Conservation (phyloP, 2,329 filamentous ascomycete genomes). For the Thielaviopsis cerberus region DNA sequence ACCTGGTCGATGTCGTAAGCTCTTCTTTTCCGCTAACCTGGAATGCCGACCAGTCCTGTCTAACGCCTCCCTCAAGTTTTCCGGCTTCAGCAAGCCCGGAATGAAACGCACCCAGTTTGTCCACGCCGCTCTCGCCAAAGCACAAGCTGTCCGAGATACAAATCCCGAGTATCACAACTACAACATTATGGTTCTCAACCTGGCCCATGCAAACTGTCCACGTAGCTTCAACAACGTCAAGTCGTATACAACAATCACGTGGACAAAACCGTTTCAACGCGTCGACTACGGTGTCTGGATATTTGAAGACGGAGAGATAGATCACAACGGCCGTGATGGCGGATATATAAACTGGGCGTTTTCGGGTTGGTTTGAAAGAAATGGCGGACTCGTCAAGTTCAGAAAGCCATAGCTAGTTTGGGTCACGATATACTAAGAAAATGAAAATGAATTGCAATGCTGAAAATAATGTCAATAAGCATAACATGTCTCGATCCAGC, state of each 20-base stretch:
- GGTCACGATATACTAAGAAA: too few species aligned
- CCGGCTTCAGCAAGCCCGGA: neutral
- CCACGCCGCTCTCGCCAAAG: neutral
- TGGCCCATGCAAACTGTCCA: neutral
- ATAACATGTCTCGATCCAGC: neutral
- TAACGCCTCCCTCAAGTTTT: neutral
- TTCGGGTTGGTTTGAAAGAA: neutral
- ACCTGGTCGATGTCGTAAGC: slow-evolving; percentile 1
- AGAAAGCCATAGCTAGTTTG: too few species aligned
- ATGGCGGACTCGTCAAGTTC: neutral
- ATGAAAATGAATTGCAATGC: neutral
- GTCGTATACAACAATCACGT: neutral
- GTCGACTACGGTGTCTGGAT: slow-evolving; percentile 1
- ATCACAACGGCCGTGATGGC: neutral
- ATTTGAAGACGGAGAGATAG: neutral
- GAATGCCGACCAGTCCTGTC: neutral
- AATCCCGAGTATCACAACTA: neutral
- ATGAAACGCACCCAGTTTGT: neutral
- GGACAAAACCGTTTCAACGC: neutral
- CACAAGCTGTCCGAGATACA: neutral
- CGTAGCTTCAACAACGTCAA: neutral
- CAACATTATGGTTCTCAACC: slow-evolving; percentile 1
- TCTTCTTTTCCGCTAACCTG: neutral
- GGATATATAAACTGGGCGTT: slow-evolving; percentile 1
- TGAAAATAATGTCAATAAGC: neutral